Base-by-base conservation (phyloP, 768 basidiomycete genomes). In the Lenzites betulinus region DNA sequence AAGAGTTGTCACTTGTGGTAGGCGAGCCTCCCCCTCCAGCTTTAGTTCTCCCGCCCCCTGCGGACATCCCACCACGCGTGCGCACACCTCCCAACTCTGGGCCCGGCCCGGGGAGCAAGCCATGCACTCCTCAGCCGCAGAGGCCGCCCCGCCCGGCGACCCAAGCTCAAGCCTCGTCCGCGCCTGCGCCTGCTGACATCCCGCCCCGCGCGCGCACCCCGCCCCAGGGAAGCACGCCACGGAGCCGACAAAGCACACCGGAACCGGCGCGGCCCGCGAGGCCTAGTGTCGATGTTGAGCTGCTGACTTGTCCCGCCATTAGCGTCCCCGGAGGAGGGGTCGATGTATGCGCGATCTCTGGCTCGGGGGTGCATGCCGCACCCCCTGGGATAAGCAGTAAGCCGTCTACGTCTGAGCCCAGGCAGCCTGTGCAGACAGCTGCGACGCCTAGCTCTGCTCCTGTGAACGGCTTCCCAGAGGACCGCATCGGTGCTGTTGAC, bases 31-130 rank as follows among this genome's bases (percentile, higher is more conserved):
- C 11, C 7, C 15, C 15, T 39, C 7, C 18, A 13, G 15, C 38
- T 13, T 4, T 13, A 7, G 5, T 15, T 49, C 5, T 44, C n/a
- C 35, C 46, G 30, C 35, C 54, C 15, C 54, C 54, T 12, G 36
- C 30, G 5, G 54, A 56, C 20, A 49, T 49, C 18, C 47, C 54
- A 7, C 54, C 54, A 13, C 54, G 54, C 30, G 16, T 44, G 6
- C 54, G 54, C 22, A 47, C 54, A 15, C 54, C 54, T 5, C 53
- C 53, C 8, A 11, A 16, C 9, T 35, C 54, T 12, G 54, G 54
- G 6, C 54, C 54, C 1, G 28, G 11, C 3, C 46, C 54, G 1
- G 54, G 54, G 20, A 56, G 54, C 25, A 33, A 46, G 25, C 54
- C 44, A 3, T 22, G 35, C 15, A 47, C 54, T 12, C 54, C 54